Conservation (phyloP, 129 eudicot genomes). For the carrot (Daucus carota) region DH1_v3.0 NC_030381.2:50374501-50375000, state of each 20-base stretch:
- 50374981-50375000: neutral
- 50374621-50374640: slow-evolving; percentile 13
- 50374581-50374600: slow-evolving; percentile 22
- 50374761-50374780: neutral
- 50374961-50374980: slow-evolving; percentile 16
- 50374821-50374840: slow-evolving; percentile 8
- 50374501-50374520: slow-evolving; percentile 18
- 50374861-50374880: slow-evolving; percentile 15
- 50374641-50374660: slow-evolving; percentile 7
- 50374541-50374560: slow-evolving; percentile 17
- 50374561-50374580: slow-evolving; percentile 13
- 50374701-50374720: slow-evolving; percentile 43
- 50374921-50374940: slow-evolving; percentile 15
- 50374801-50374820: neutral
- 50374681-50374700: slow-evolving; percentile 22
- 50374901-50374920: slow-evolving; percentile 33
- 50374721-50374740: slow-evolving; percentile 45
- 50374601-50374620: slow-evolving; percentile 29
- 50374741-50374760: slow-evolving; percentile 36
- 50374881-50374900: slow-evolving; percentile 24
- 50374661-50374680: neutral
- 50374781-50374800: slow-evolving; percentile 10
- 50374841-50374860: neutral
- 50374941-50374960: slow-evolving; percentile 21
- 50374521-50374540: slow-evolving; percentile 31